Evolutionary conservation across 2,329 filamentous ascomycete species (phyloP), one percentile per base, ranked within the genome.

Genomic region (Fusarium sp.): DNA sequence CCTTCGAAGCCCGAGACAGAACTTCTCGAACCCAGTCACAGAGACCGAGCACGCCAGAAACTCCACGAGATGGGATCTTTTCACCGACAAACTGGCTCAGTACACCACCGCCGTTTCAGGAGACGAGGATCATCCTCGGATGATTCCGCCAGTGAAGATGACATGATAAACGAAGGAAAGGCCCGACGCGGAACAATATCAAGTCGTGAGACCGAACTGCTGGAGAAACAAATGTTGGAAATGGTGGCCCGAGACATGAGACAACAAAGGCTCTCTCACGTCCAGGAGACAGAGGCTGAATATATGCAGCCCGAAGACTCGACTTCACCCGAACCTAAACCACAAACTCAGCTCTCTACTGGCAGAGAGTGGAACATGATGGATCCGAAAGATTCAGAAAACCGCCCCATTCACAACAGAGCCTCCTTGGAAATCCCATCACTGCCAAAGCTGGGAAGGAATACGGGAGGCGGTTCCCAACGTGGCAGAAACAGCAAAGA

Each of bases 141-240:
- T 0, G 90, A 90, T 8, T 92, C 91, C 9, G 88, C 88, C 33
- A 89, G 85, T 49, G 89, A 90, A 45, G 84, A 81, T 62, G 86
- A 87, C 49, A 73, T 62, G 12, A 78, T 77, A 64, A 81, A 60
- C n/a, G 73, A 76, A 29, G 58, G 81, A 31, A 82, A 78, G 53
- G 80, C 78, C 70, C 80, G 82, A 36, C 67, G 83, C 45, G 84
- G 83, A 15, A 89, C 86, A 4, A 82, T 86, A 60, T 85, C 84
- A 50, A 86, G 84, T 71, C 84, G 80, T 47, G 69, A 79, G 29
- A 86, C 85, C 67, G 86, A 89, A 62, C 80, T 90, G 17, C 79
- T 91, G 17, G 87, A 89, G 68, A 89, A 88, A 76, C 89, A 90
- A 75, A 90, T 91, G 88, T 80, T 86, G 64, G 88, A 90, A 63